These are phyloP conservation scores for Rutstroemia sp. DNA, from an alignment of 2,329 filamentous ascomycete species.

Conservation along the genomic window DNA sequence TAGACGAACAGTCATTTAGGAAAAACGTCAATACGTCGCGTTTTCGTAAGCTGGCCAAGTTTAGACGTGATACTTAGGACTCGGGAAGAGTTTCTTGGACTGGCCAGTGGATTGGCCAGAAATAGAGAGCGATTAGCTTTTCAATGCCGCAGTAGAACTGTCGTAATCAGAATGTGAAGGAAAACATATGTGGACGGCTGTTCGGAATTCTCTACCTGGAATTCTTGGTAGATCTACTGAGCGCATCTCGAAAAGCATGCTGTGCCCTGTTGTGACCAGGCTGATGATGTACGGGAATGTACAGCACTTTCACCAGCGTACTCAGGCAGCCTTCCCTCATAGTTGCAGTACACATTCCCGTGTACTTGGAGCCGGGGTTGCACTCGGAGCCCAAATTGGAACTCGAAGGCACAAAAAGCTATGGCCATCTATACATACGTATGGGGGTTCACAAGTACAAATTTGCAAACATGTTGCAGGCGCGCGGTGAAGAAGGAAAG, in stretches of 20 bases:
- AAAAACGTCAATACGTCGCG: neutral
- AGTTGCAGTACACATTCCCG: neutral
- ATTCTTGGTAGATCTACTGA: conserved; percentile 5
- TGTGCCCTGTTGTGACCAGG: conserved; percentile 1
- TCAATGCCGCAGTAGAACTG: too few relatives aligned
- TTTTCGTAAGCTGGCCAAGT: neutral
- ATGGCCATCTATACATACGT: neutral
- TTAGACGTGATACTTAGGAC: neutral
- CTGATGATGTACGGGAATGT: conserved; percentile 1
- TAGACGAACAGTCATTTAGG: neutral
- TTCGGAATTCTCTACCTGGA: neutral
- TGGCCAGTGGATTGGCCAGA: too few relatives aligned
- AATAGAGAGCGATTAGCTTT: too few relatives aligned
- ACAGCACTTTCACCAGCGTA: neutral
- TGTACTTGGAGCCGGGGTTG: neutral
- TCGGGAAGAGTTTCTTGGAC: neutral
- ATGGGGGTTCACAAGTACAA: neutral
- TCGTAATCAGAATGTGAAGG: conserved; percentile 1
- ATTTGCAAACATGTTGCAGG: conserved; percentile 1
- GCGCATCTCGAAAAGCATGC: conserved; percentile 1
- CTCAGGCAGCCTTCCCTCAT: neutral
- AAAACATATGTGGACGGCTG: conserved; percentile 1
- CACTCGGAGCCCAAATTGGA: neutral
- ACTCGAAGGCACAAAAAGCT: neutral
- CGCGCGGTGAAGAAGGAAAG: neutral